A percentile compares a stretch with the other conserved stretches of the same genome.
Conservation (phyloP, 495 filamentous ascomycete species). For the Cetradonia linearis region DNA sequence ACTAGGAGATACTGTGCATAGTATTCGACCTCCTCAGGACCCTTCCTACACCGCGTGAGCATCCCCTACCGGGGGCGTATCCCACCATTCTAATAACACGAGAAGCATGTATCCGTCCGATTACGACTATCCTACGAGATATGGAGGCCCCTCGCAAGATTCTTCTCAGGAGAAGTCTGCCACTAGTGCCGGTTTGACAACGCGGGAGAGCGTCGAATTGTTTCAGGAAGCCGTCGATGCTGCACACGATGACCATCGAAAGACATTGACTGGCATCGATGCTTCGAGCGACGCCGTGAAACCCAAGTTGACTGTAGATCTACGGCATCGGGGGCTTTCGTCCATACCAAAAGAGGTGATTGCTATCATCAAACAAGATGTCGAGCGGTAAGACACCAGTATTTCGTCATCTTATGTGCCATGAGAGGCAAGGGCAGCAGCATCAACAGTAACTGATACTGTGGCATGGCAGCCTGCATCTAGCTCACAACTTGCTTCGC, state of each 20-base stretch:
- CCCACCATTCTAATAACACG: background rate
- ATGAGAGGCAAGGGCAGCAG: background rate
- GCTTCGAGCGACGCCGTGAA: slow-evolving; percentile 59
- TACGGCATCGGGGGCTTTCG: slow-evolving; percentile 72
- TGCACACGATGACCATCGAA: slow-evolving; percentile 54
- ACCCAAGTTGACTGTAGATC: slow-evolving; percentile 73
- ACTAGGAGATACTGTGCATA: background rate
- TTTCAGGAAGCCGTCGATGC: slow-evolving; percentile 56
- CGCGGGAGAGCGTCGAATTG: slow-evolving; percentile 42
- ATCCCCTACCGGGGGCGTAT: background rate
- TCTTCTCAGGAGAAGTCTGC: slow-evolving; percentile 1
- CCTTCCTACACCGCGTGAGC: slow-evolving; percentile 6
- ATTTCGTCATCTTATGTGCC: background rate
- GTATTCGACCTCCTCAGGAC: slow-evolving; percentile 3
- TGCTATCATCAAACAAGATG: slow-evolving; percentile 83
- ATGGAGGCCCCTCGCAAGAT: slow-evolving; percentile 2
- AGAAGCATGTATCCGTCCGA: slow-evolving; percentile 13
- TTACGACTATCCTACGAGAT: background rate
- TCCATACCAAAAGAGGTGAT: slow-evolving; percentile 80
- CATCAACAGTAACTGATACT: slow-evolving; percentile 13
- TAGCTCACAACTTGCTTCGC: slow-evolving; percentile 68
- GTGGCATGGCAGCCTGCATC: slow-evolving; percentile 15
- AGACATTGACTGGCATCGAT: slow-evolving; percentile 55
- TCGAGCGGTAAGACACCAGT: slow-evolving; percentile 64
- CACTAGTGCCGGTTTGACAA: slow-evolving; percentile 15